Evolutionary conservation across 169 alveolate species (phyloP), one percentile per base, ranked within the genome.

Genomic region (Plasmodium falciparum): DNA sequence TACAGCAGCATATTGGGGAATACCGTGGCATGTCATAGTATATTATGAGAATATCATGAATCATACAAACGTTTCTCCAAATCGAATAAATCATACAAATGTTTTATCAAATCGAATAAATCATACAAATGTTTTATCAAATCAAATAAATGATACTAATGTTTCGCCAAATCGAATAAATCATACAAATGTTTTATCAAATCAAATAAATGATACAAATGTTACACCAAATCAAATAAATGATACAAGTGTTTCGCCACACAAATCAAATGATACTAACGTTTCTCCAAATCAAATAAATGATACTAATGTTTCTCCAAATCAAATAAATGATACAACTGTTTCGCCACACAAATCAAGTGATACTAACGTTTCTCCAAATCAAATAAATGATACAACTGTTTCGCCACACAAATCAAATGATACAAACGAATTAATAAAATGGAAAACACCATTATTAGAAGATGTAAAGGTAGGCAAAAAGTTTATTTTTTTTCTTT

Each of bases 381-480:
- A 56, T 12, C 15, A 56, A n/a, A n/a, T 56, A 12, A 56, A 56
- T 56, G 63, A 56, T 4, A 13, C n/a, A 0, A 22, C 0, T 62
- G 15, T 62, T 0, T 26, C 5, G 6, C n/a, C 2, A 50, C 2
- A 39, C 11, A 8, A 50, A n/a, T 47, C 12, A 29, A 17, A 52
- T n/a, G 63, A 78, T 24, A 17, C 2, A 26, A 71, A 66, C 8
- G 72, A 67, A 52, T 15, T 80, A n/a, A 39, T 80, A 39, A 80
- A 80, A 43, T 80, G 90, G 90, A 69, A 80, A 52, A 54, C 52
- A 15, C 90, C 90, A 43, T 33, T 73, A 13, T 13, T 33, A 9
- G 85, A 80, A 80, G 58, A 80, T 80, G 39, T 80, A 59, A 80
- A 80, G 70, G 26, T 39, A n/a, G 90, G 90, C 17, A 80, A 80